Base-by-base conservation (phyloP, 768 basidiomycete genomes). In the Termitomyces sp. region DNA sequence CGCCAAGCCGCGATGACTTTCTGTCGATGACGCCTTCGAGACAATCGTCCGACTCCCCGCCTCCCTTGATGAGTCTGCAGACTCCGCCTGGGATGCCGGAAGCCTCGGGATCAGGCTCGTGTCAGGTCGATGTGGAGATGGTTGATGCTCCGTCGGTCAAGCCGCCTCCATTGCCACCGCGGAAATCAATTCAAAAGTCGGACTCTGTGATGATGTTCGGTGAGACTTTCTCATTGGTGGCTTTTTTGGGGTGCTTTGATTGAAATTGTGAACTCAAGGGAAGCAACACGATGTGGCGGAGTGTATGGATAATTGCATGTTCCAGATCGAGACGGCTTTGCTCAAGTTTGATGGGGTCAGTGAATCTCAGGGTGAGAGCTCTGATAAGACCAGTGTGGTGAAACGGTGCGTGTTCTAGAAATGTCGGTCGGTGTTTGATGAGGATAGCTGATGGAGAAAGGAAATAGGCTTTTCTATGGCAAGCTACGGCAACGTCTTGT, bases 301-400 rank as follows among this genome's bases (percentile, higher is more conserved):
- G 72, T 98, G 96, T 73, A 93, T 98, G 89, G 96, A 98, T 72
- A 98, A 98, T 66, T 95, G 95, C 75, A 90, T 99, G 80, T 97
- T 97, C 74, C 97, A 98, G 72, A 94, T 98, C 52, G 97, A 99
- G 72, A 89, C 92, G 4, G 94, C 94, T 1, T 70, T 93, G 48
- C 77, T 93, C 40, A 90, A 90, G 65, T 89, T 94, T 59, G 83
- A 83, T 52, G 79, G 73, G 4, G 65, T 77, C 51, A 70, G 69
- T 57, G 82, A 77, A 18, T 65, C 73, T 43, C 73, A 72, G 38
- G 76, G 68, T 10, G 69, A 73, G 22, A 78, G 75, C 60, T 77
- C 78, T 40, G 84, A 85, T 55, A 85, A 84, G 65, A 81, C 80
- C 0, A 92, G 92, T 60, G 79, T 96, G 10, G 87, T 97, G 47